These are phyloP conservation scores for Mycosphaerella arachidis DNA, from an alignment of 2,329 filamentous ascomycete species.

Conservation along the genomic window DNA sequence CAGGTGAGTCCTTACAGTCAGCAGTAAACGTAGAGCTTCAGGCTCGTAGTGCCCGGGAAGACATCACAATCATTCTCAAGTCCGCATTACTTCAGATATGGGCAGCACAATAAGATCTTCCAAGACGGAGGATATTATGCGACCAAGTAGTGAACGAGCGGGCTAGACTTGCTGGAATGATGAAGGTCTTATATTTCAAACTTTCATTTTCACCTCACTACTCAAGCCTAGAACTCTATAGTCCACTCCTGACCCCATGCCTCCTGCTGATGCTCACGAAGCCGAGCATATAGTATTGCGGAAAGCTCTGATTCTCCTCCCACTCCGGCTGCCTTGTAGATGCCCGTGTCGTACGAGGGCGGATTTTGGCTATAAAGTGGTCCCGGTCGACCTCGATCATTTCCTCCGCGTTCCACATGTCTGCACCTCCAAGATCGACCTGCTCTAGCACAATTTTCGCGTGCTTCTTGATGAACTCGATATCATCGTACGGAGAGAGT, in stretches of 20 bases:
- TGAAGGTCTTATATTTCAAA: too few relatives aligned
- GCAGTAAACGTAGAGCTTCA: too few relatives aligned
- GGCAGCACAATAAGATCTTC: too few relatives aligned
- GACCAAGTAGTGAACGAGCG: too few relatives aligned
- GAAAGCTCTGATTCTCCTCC: not conserved
- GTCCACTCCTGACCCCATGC: not conserved
- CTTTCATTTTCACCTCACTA: too few relatives aligned
- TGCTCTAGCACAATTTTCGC: not conserved
- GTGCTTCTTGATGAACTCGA: not conserved
- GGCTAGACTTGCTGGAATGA: too few relatives aligned
- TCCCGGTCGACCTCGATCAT: not conserved
- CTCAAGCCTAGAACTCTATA: too few relatives aligned
- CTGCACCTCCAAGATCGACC: not conserved
- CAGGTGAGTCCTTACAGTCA: too few relatives aligned
- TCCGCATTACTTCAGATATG: too few relatives aligned
- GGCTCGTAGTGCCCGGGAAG: too few relatives aligned
- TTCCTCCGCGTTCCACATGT: not conserved
- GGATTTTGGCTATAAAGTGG: not conserved
- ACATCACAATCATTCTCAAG: too few relatives aligned
- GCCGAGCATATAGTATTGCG: not conserved
- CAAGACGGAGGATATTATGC: too few relatives aligned
- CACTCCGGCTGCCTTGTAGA: not conserved
- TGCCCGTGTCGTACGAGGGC: not conserved
- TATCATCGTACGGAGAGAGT: not conserved
- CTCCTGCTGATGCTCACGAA: not conserved